Evolutionary conservation across 1,139 yeast species (phyloP), one percentile per base, ranked within the genome.

Genomic region (Debaryomyces sp.): DNA sequence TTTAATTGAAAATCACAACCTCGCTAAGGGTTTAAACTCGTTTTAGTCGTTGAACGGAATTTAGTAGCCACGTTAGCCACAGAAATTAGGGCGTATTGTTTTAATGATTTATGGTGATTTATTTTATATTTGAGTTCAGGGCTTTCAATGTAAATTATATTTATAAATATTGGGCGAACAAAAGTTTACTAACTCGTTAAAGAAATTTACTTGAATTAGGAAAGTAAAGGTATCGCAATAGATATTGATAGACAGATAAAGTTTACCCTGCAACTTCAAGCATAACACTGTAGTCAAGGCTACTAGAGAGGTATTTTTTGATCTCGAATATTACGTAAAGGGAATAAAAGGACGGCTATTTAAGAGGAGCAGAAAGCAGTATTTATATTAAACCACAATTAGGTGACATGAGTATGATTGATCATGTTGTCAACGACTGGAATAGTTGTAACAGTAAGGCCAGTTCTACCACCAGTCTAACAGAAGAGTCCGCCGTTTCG

Each of bases 391-490:
- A 8, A 32, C 35, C 7, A 32, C 12, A 8, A 17, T 3, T 9
- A 15, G 22, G n/a, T 8, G 23, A 15, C 36, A 41, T 41, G 48
- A 44, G 45, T 29, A 35, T 45, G 26, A 36, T 50, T 8, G 47
- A 45, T 13, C 40, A 36, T 26, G 39, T 50, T n/a, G 41, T 37
- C 23, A 44, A 36, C 26, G 18, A 41, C 18, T 30, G 46, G 33
- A 41, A 43, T 27, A 32, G 41, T 17, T 43, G 37, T 21, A 40
- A 46, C 22, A 47, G 47, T 21, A 54, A 54, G 34, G 46, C 57
- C 10, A 46, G 43, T 15, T 49, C 56, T 6, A 52, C 55, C 23
- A 41, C 49, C 18, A 44, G 47, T 12, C 41, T 52, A 17, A 46
- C 46, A 8, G 41, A 47, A 29, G 51, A 50, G 32, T n/a, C 43